Conservation (phyloP, 148 eudicot genomes). For the Cornus kousa region DNA sequence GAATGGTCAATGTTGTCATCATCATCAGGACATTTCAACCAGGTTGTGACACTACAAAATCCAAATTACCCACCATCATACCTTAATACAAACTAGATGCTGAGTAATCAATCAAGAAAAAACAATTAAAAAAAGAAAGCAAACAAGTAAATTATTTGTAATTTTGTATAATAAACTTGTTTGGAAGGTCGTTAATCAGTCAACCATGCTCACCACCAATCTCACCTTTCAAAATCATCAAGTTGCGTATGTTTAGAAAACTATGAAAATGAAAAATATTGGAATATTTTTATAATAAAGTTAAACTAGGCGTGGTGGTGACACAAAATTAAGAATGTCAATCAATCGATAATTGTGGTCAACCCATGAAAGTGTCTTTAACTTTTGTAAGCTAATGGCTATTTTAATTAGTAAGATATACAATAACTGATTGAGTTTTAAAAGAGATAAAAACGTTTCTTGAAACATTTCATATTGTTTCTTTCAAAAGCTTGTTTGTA, state of each 20-base stretch:
- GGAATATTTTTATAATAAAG: background rate
- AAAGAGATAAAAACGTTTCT: background rate
- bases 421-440: background rate
- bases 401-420: background rate
- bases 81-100: background rate
- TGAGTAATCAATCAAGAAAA: background rate
- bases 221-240: too few relatives aligned
- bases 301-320: background rate
- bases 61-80: background rate
- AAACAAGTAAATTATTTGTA: too few relatives aligned
- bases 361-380: conserved; percentile 8
- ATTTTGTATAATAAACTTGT: too few relatives aligned
- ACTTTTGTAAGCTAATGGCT: conserved; percentile 10
- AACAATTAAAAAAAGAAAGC: too few relatives aligned
- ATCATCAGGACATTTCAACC: background rate
- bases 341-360: conserved; percentile 14
- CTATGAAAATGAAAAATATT: too few relatives aligned
- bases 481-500: background rate
- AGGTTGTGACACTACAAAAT: background rate
- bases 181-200: too few relatives aligned
- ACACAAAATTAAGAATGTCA: background rate
- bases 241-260: too few relatives aligned
- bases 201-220: too few relatives aligned
- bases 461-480: conserved; percentile 10
- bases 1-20: background rate